Percentiles rank a stretch among this genome's conserved stretches.
phyloP scores from a whole-genome alignment of 2,329 filamentous ascomycete species.

The Pseudocercospora crystallina region DNA sequence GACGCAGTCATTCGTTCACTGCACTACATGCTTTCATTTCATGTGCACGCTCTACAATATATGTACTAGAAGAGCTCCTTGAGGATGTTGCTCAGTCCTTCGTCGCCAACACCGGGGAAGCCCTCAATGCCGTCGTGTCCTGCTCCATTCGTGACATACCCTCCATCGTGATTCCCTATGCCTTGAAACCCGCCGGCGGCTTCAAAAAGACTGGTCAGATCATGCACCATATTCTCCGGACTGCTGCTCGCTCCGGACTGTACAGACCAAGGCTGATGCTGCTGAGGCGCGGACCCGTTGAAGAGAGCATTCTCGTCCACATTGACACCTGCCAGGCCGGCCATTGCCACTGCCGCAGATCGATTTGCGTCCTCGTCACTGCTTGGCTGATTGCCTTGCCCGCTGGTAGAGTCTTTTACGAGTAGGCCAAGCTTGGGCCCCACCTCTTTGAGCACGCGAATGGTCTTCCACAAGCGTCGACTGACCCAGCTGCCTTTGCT shows the following conservation, averaged over 20 bases:
- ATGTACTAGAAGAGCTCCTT: constrained; percentile 55
- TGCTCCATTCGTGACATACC: constrained; percentile 19
- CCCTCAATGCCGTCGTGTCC: constrained; percentile 33
- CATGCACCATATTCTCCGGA: constrained; percentile 62
- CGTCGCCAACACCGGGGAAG: constrained; percentile 51
- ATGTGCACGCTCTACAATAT: too few species aligned
- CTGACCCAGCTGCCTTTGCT: constrained; percentile 70
- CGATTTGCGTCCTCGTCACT: constrained; percentile 56
- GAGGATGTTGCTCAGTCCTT: constrained; percentile 60
- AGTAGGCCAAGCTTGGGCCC: constrained; percentile 66
- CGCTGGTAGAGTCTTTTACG: constrained; percentile 24
- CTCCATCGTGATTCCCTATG: constrained; percentile 9
- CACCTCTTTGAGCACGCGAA: constrained; percentile 69
- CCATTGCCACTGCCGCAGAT: constrained; percentile 65
- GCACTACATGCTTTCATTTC: background rate
- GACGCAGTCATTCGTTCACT: background rate
- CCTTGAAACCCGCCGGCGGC: constrained; percentile 55
- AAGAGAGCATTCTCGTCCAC: constrained; percentile 59
- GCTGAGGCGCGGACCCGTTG: constrained; percentile 22
- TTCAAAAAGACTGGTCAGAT: constrained; percentile 64
- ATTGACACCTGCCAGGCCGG: constrained; percentile 61
- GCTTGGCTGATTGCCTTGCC: constrained; percentile 1
- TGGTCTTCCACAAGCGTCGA: constrained; percentile 71
- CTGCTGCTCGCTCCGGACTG: constrained; percentile 47
- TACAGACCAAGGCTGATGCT: constrained; percentile 19